Base-by-base conservation (phyloP, 805 yeast genomes). In the Yarrowia phangngaensis region DNA sequence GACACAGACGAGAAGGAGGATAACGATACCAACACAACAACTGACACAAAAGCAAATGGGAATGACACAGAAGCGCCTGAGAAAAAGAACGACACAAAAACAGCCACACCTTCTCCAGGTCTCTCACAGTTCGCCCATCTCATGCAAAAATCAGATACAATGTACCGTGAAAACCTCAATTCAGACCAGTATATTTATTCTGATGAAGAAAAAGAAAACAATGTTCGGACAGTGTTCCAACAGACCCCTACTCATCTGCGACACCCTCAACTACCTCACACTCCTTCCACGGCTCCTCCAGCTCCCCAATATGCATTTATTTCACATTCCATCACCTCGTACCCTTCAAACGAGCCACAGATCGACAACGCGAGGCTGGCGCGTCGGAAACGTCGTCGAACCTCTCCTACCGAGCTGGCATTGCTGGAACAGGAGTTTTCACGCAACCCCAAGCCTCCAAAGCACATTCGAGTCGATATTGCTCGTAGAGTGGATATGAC, bases 311-410 rank as follows among this genome's bases (percentile, higher is more conserved):
- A 43, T 54, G 97, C 97, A 13, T 90, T 90, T 66, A 90, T 90
- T 55, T 80, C 94, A 16, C 97, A 90, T 66, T 86, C 95, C 6
- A 95, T 88, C 20, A 80, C 87, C 14, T 85, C 96, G 0, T 90
- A 80, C 62, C 88, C 94, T 12, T 71, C 78, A 3, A 82, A 81
- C 53, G 95, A 95, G 2, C 67, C 76, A 6, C 68, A 72, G 50
- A 86, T 87, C 51, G 96, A 88, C 65, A 86, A 89, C 61, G 87
- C 87, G n/a, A 88, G 88, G 40, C 70, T 89, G 52, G 97, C 95
- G 1, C 80, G 97, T 58, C 79, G 97, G 51, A 90, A 90, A 64
- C 78, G 98, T 68, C 80, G 98, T 69, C 82, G 97, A 70, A 92
- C 98, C 1, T 81, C 95, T 1, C 92, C 95, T 2, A 75, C 77